These are phyloP conservation scores for Basipetospora chlamydospora DNA, from an alignment of 2,329 filamentous ascomycete species.

Conservation along the genomic window DNA sequence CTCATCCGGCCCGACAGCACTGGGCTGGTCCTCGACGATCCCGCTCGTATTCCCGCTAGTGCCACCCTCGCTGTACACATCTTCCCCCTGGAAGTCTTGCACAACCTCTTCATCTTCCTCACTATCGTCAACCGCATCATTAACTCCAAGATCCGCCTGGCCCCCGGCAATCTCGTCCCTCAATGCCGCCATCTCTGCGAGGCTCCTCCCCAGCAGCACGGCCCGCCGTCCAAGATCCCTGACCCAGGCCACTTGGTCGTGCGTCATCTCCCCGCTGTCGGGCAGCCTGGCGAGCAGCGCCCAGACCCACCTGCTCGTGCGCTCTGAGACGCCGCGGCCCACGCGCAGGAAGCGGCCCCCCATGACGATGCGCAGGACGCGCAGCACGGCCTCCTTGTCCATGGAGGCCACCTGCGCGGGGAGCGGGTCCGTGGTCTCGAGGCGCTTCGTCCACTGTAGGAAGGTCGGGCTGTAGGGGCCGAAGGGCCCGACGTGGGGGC, in stretches of 20 bases:
- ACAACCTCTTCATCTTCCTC: constrained; percentile 23
- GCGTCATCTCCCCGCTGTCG: constrained; percentile 59
- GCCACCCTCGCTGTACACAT: constrained; percentile 16
- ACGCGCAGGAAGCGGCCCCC: constrained; percentile 47
- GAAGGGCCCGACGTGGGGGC: constrained; percentile 39
- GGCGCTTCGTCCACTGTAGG: constrained; percentile 34
- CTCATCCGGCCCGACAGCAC: neutral
- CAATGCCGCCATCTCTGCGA: constrained; percentile 36
- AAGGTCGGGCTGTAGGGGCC: constrained; percentile 34
- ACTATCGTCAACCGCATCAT: constrained; percentile 32
- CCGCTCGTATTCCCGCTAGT: constrained; percentile 12
- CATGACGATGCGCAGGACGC: constrained; percentile 52
- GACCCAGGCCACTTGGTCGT: constrained; percentile 60
- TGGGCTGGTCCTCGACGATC: constrained; percentile 8
- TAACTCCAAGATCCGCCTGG: constrained; percentile 22
- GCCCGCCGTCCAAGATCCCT: constrained; percentile 70
- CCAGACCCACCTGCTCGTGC: constrained; percentile 76
- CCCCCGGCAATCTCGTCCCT: constrained; percentile 26
- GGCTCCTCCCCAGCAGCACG: constrained; percentile 40
- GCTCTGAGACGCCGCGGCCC: constrained; percentile 43
- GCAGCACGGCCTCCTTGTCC: constrained; percentile 50
- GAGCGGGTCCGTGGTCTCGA: constrained; percentile 39
- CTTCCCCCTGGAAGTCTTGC: constrained; percentile 10
- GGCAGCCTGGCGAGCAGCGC: constrained; percentile 62
- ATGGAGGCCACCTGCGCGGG: constrained; percentile 49